These are phyloP conservation scores for Protomyces gravidus DNA, from an alignment of 1,139 yeast species.

Conservation along the genomic window DNA sequence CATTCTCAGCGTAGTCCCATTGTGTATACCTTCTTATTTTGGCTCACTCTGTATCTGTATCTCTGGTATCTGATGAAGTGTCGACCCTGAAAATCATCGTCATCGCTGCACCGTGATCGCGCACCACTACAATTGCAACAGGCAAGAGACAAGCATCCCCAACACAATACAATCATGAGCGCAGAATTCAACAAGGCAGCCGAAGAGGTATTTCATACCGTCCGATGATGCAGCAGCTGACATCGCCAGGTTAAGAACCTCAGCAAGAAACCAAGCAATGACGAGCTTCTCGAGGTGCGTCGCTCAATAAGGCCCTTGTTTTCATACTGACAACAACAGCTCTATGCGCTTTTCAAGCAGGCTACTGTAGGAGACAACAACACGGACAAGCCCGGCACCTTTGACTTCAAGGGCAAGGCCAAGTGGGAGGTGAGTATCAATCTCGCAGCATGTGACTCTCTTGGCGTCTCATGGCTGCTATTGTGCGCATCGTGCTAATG, in stretches of 20 bases:
- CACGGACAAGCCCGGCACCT: slow-evolving; percentile 72
- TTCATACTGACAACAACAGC: slow-evolving; percentile 36
- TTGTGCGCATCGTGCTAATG: no score
- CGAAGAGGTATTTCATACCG: slow-evolving; percentile 2
- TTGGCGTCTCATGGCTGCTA: no score
- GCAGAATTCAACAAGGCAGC: slow-evolving; percentile 27
- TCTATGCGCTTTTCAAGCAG: slow-evolving; percentile 90
- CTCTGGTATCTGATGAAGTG: no score
- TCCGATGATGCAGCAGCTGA: neutral
- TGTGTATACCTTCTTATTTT: no score
- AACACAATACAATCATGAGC: neutral
- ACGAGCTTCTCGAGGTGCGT: slow-evolving; percentile 61
- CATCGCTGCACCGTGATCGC: neutral
- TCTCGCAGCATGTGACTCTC: no score
- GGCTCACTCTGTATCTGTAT: no score
- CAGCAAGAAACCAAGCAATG: slow-evolving; percentile 74
- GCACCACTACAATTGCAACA: no score
- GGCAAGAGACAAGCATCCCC: neutral
- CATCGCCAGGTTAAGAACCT: slow-evolving; percentile 46
- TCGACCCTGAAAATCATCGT: neutral
- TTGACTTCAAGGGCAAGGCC: slow-evolving; percentile 77
- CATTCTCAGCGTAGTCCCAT: no score
- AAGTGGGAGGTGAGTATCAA: slow-evolving; percentile 63
- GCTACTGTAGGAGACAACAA: slow-evolving; percentile 94
- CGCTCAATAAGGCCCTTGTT: neutral